Percentiles rank a stretch among this genome's conserved stretches.
Evolutionary conservation across 148 eudicot species (phyloP).

Genomic region (Linanthus parryae): DNA sequence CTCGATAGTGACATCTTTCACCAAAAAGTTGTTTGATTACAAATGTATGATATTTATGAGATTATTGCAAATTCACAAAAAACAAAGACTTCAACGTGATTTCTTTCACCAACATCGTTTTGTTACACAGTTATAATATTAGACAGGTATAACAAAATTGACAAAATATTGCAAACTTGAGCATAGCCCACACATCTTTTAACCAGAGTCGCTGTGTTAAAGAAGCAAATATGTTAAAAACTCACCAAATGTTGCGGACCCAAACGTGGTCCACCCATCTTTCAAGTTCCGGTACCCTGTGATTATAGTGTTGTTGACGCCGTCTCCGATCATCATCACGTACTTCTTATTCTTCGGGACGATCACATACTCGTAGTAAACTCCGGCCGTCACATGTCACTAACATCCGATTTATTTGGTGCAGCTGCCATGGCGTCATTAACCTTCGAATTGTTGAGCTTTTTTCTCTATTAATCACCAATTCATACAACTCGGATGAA

Average conservation of each 20-base stretch:
- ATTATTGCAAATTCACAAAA: no score
- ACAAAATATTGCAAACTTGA: constrained; percentile 39
- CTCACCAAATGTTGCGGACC: constrained; percentile 42
- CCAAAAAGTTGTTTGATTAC: no score
- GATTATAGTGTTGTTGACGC: constrained; percentile 35
- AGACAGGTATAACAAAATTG: no score
- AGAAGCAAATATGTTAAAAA: no score
- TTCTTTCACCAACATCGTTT: no score
- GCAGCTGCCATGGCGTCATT: constrained; percentile 30
- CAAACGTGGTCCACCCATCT: constrained; percentile 32
- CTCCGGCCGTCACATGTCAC: constrained; percentile 21
- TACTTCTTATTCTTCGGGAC: constrained; percentile 24
- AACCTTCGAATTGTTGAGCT: constrained; percentile 28
- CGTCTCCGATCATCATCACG: constrained; percentile 42
- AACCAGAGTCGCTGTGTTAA: no score
- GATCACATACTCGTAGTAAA: constrained; percentile 30
- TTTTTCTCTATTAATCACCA: constrained; percentile 6
- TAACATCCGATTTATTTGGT: constrained; percentile 20
- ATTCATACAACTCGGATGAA: constrained; percentile 1
- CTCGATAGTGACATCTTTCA: no score
- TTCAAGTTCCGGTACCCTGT: constrained; percentile 35
- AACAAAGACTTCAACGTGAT: no score
- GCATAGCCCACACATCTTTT: constrained; percentile 29
- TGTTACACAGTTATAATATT: no score
- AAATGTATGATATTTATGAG: no score